Conservation (phyloP, 768 basidiomycete species). For the Lyophyllum atratum region DNA sequence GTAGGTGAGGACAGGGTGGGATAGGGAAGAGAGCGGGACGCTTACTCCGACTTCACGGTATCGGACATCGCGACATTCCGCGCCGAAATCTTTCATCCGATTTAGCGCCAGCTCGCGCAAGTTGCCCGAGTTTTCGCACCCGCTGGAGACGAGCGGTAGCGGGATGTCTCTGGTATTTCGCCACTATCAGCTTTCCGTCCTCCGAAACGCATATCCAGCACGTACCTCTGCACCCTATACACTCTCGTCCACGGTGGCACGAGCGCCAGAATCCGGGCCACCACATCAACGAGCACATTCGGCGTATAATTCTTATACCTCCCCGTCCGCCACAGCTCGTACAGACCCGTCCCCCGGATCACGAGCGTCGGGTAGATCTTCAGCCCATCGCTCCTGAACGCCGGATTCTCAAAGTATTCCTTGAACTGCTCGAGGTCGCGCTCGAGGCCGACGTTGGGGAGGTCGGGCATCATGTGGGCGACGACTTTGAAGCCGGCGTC, state of each 20-base stretch:
- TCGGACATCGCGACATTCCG: slow-evolving; percentile 94
- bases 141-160: slow-evolving; percentile 92
- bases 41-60: slow-evolving; percentile 97
- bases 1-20: slow-evolving; percentile 8
- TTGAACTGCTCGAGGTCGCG: slow-evolving; percentile 98
- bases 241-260: slow-evolving; percentile 99
- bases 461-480: slow-evolving; percentile 99
- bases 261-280: slow-evolving; percentile 92
- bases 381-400: slow-evolving; percentile 93
- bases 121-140: slow-evolving; percentile 97
- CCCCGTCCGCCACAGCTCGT: slow-evolving; percentile 96
- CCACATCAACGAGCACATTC: slow-evolving; percentile 97
- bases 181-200: slow-evolving; percentile 1
- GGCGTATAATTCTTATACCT: slow-evolving; percentile 99
- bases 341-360: slow-evolving; percentile 94
- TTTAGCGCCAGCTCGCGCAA: slow-evolving; percentile 93
- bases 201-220: slow-evolving; percentile 2
- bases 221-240: slow-evolving; percentile 92
- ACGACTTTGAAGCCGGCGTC: slow-evolving; percentile 99
- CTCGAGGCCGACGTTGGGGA: slow-evolving; percentile 97
- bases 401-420: slow-evolving; percentile 98
- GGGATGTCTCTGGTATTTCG: slow-evolving; percentile 80
- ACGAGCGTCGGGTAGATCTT: slow-evolving; percentile 99
- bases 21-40: background rate
- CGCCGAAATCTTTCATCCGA: slow-evolving; percentile 99